Evolutionary conservation across 73 alveolate genomes (phyloP), one percentile per base, ranked within the genome.

Genomic region (Paramecium pentaurelia): DNA sequence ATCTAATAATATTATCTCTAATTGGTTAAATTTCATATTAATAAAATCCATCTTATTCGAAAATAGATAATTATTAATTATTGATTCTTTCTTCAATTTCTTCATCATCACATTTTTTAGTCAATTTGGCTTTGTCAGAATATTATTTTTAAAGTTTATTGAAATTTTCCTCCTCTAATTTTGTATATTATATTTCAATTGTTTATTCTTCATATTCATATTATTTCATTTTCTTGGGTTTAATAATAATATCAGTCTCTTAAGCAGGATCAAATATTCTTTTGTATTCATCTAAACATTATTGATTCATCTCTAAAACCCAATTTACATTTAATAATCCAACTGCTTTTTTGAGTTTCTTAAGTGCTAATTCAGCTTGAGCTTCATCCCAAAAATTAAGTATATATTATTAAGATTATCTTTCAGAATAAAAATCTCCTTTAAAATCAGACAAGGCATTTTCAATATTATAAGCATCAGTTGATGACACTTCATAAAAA

Each of bases 321-420:
- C 86, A 89, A 49, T 71, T 71, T 30, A 77, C 58, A 45, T 89
- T 45, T 28, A 58, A 27, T 42, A 80, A 80, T 6, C 92, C 88
- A 25, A 83, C 88, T 4, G 49, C 75, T 45, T 54, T 68, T 60
- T 89, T 89, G 20, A 89, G 60, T 70, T 89, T 89, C 38, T 89
- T 89, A 10, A 44, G 36, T 71, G 91, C 94, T 20, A 34, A 34
- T 89, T 89, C 94, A 22, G 94, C 94, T 51, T 70, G 22, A 8
- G 71, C 42, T 45, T 71, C 84, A 42, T 89, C 94, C 94, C 94
- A 89, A 68, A 89, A 89, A 45, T 89, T 59, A 60, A 89, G 54
- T 3, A 73, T 58, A 25, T 71, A 89, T 27, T 25, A 44, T 40
- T 47, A 30, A 27, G 60, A 64, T 71, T 89, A 77, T 89, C 75